Evolutionary conservation across 805 yeast species (phyloP), one percentile per base, ranked within the genome.

Genomic region (Starmerella roubikii): DNA sequence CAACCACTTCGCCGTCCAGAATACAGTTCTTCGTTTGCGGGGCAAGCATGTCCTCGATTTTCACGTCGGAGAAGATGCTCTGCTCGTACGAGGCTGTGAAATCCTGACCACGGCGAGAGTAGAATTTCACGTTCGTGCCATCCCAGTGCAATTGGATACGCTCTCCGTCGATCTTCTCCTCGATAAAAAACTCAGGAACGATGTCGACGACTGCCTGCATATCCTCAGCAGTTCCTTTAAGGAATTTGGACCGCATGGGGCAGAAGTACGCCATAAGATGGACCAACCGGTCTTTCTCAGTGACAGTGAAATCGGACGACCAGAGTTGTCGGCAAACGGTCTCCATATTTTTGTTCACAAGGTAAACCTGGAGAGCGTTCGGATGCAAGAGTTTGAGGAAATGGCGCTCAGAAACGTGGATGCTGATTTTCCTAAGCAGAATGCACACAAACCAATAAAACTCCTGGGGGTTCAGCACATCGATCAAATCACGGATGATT

Each of bases 131-230:
- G 28, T 52, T 50, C 10, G 70, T 76, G 41, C 54, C 54, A 31
- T 63, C 56, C 61, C 74, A 72, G 55, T 88, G 98, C 33, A 85
- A 48, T 38, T 82, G 76, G 50, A 83, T 74, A 48, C 98, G 61
- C 56, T 88, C 96, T 3, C 97, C 98, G 57, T 88, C 96, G 61
- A 85, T 69, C 54, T 88, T 88, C 55, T 88, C 96, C 53, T 88
- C 97, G 9, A 88, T 72, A 37, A 67, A 68, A 51, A 84, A 83
- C 6, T 24, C 19, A 4, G 15, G 13, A 31, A 40, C 37, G 9
- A 31, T 19, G 1, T 30, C 20, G 2, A 59, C 57, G 53, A 80
- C 61, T 19, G 57, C 61, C 7, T 57, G 51, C n/a, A 75, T 70
- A 17, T 79, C 57, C 3, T 65, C 61, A 52, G 77, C 74, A 13